phyloP scores from a whole-genome alignment of 2,329 filamentous ascomycete genomes.

The Botrytis pseudocinerea region DNA sequence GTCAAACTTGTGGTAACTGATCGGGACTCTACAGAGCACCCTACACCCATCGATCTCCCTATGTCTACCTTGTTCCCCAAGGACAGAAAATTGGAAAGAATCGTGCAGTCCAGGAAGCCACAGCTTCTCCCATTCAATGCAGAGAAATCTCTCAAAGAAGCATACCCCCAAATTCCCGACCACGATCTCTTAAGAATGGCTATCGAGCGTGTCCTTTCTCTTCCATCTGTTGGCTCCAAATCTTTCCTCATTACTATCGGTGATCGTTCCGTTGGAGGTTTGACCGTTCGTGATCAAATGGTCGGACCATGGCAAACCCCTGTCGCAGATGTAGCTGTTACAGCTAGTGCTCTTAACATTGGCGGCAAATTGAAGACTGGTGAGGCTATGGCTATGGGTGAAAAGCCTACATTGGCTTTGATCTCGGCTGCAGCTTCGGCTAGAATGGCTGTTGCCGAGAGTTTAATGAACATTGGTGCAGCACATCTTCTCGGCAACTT shows the following conservation, averaged over 20 bases:
- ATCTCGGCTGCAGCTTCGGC: constrained; percentile 89
- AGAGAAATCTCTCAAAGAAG: constrained; percentile 59
- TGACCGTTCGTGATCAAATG: constrained; percentile 90
- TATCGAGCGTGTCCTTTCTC: constrained; percentile 74
- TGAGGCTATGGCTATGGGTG: constrained; percentile 98
- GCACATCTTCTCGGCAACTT: constrained; percentile 61
- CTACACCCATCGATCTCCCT: constrained; percentile 82
- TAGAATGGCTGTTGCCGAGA: constrained; percentile 94
- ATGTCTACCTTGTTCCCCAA: constrained; percentile 89
- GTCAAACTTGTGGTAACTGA: constrained; percentile 79
- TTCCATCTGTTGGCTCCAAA: constrained; percentile 94
- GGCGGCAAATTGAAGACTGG: constrained; percentile 71
- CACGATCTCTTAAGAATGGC: constrained; percentile 59
- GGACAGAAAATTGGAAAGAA: constrained; percentile 75
- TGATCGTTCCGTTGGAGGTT: constrained; percentile 85
- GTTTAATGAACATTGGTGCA: constrained; percentile 88
- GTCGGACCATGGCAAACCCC: constrained; percentile 96
- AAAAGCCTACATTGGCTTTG: constrained; percentile 84
- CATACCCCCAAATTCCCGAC: constrained; percentile 43
- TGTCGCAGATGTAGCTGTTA: constrained; percentile 91
- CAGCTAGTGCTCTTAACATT: constrained; percentile 73
- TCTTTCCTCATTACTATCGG: constrained; percentile 96
- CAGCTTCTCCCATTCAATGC: constrained; percentile 73
- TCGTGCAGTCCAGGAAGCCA: constrained; percentile 69
- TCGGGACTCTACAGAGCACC: constrained; percentile 71